These are phyloP conservation scores for Curvularia sp. DNA, from an alignment of 2,329 filamentous ascomycete genomes.

Conservation along the genomic window DNA sequence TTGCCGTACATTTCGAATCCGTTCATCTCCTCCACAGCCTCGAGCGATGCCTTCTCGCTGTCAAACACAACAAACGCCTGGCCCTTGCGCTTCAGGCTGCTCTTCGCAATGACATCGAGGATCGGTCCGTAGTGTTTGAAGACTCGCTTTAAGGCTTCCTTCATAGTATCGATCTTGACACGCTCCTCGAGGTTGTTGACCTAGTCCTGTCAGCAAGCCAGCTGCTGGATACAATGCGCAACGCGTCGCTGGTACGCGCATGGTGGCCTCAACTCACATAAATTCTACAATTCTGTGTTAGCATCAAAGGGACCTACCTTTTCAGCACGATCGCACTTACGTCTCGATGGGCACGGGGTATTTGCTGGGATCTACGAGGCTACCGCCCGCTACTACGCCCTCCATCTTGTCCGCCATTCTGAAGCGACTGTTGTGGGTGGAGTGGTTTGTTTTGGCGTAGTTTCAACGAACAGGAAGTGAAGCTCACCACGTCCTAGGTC, in stretches of 20 bases:
- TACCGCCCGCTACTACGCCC: conserved; percentile 35
- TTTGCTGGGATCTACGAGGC: conserved; percentile 38
- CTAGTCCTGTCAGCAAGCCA: conserved; percentile 45
- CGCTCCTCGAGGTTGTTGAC: conserved; percentile 89
- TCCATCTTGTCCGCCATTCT: conserved; percentile 49
- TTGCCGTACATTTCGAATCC: conserved; percentile 94
- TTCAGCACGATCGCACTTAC: conserved; percentile 33
- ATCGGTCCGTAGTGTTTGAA: conserved; percentile 90
- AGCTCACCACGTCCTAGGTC: conserved; percentile 23
- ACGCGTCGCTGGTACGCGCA: conserved; percentile 21
- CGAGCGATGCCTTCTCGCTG: conserved; percentile 74
- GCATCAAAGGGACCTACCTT: conserved; percentile 29
- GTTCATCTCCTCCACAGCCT: conserved; percentile 86
- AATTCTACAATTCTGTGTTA: conserved; percentile 41
- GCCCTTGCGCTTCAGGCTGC: conserved; percentile 88
- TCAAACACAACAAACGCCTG: conserved; percentile 97
- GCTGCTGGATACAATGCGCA: conserved; percentile 33
- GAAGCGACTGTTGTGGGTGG: conserved; percentile 18
- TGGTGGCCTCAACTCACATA: conserved; percentile 39
- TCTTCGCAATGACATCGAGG: conserved; percentile 85
- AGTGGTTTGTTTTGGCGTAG: conserved; percentile 13
- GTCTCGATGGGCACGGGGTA: conserved; percentile 48
- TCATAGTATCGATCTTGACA: conserved; percentile 80
- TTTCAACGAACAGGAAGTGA: conserved; percentile 14
- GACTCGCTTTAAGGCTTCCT: conserved; percentile 74